Evolutionary conservation across 495 filamentous ascomycete genomes (phyloP), one percentile per base, ranked within the genome.

Genomic region (Viridothelium virens): DNA sequence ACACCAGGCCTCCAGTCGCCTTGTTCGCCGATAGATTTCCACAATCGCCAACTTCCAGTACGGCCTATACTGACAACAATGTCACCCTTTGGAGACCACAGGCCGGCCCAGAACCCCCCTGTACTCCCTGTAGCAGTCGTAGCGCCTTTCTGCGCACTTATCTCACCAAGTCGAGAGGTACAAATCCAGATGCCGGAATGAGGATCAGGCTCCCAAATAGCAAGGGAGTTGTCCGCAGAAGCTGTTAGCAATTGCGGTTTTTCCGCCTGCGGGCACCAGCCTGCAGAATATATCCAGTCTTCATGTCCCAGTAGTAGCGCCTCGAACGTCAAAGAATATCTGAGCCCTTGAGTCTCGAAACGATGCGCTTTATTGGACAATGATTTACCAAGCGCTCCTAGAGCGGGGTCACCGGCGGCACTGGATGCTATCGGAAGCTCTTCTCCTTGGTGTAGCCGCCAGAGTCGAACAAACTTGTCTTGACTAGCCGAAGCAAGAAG

Each of bases 401-500:
- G 81, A 48, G 86, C 73, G 63, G 86, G 82, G 69, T 79, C 80
- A 37, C 74, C 76, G 6, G 74, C 70, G 9, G 72, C 67, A 46
- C 70, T 66, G 61, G 68, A 66, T 11, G 67, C 69, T 46, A 75
- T 75, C 0, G 87, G 86, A n/a, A 88, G 74, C 12, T 83, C 80
- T 33, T 84, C 83, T 16, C 88, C 90, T 63, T 84, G 81, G 63
- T 88, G 90, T 33, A 97, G 74, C 61, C 92, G 85, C 95, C 94
- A 99, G 33, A 99, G 81, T 48, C 94, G 88, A 74, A 97, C 89
- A 71, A 97, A 99, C 76, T 93, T 97, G 71, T 99, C 94, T 77
- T 99, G 94, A 73, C 92, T 96, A 6, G 92, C 92, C 34, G 93
- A 97, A 1, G 95, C 91, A 12, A 99, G 80, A 61, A 97, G 76